Percentiles rank a stretch among this genome's conserved stretches.
Evolutionary conservation across 306 rosid genomes (phyloP).

Genomic region (Crotalaria pallida): DNA sequence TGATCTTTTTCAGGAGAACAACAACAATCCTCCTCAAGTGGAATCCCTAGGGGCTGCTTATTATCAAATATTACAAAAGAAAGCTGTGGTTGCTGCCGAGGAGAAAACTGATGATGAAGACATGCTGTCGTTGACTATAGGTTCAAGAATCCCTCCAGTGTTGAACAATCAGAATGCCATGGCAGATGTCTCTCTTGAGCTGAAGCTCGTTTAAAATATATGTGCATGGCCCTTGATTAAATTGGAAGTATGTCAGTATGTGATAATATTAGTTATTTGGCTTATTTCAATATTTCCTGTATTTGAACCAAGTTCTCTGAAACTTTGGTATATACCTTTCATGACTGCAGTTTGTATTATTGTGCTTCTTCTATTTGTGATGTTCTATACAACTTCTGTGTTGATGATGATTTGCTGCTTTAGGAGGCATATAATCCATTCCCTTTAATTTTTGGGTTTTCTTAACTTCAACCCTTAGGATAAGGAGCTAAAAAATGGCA

Average conservation of each 20-base stretch:
- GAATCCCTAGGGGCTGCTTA: constrained; percentile 11
- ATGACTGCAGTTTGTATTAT: not conserved
- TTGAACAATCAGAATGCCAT: constrained; percentile 17
- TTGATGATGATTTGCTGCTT: not conserved
- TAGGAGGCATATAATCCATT: too few relatives aligned
- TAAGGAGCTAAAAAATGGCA: too few relatives aligned
- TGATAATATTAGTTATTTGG: too few relatives aligned
- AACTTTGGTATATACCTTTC: not conserved
- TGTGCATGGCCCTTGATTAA: not conserved
- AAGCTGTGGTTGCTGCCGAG: not conserved
- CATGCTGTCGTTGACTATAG: constrained; percentile 37
- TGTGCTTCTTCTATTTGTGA: too few relatives aligned
- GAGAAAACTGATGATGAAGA: constrained; percentile 17
- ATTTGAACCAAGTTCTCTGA: not conserved
- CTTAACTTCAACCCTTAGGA: too few relatives aligned
- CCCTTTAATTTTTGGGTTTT: too few relatives aligned
- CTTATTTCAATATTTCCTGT: not conserved
- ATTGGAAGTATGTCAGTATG: too few relatives aligned
- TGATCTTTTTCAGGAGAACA: constrained; percentile 27
- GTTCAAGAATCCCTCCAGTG: constrained; percentile 21
- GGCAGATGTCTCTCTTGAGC: constrained; percentile 52
- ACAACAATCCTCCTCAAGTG: constrained; percentile 1
- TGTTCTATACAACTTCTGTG: too few relatives aligned
- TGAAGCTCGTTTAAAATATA: constrained; percentile 38
- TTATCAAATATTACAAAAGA: constrained; percentile 21